Conservation (phyloP, 1,139 yeast species). For the Magnusiomyces clavatus region DNA sequence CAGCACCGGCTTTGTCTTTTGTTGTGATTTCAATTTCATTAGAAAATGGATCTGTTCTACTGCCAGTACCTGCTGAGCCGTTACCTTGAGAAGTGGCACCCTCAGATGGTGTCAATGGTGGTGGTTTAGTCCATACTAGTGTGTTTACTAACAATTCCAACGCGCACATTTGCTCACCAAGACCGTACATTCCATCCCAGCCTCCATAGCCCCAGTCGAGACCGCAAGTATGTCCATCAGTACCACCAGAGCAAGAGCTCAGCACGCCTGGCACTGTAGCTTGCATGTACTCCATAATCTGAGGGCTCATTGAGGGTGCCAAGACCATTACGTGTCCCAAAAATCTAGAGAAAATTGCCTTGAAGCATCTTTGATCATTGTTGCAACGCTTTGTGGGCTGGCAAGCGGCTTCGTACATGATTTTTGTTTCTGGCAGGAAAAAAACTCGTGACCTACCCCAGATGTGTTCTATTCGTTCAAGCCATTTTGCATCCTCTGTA, state of each 20-base stretch:
- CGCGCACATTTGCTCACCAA: constrained; percentile 91
- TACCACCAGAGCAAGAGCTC: constrained; percentile 74
- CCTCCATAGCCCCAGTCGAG: constrained; percentile 59
- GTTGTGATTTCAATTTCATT: constrained; percentile 3
- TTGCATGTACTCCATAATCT: constrained; percentile 44
- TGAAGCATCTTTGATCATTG: constrained; percentile 85
- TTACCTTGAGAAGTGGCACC: constrained; percentile 42
- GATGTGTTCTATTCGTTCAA: constrained; percentile 36
- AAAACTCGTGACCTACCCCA: constrained; percentile 43
- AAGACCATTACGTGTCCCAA: constrained; percentile 44
- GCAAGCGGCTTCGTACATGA: constrained; percentile 80
- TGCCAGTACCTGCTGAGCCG: constrained; percentile 24
- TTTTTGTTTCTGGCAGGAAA: constrained; percentile 47
- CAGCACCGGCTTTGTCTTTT: constrained; percentile 83
- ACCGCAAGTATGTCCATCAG: constrained; percentile 88
- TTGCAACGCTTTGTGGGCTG: constrained; percentile 57
- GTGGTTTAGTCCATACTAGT: constrained; percentile 33
- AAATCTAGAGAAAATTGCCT: constrained; percentile 72
- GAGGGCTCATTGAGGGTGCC: constrained; percentile 10
- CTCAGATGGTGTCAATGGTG: constrained; percentile 37
- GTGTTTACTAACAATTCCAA: constrained; percentile 63
- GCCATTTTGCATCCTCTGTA: constrained; percentile 66
- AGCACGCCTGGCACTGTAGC: constrained; percentile 78
- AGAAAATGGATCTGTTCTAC: constrained; percentile 8
- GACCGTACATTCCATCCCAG: constrained; percentile 79